Conservation (phyloP, 2,329 filamentous ascomycete genomes). For the Apiospora malaysiana region DNA sequence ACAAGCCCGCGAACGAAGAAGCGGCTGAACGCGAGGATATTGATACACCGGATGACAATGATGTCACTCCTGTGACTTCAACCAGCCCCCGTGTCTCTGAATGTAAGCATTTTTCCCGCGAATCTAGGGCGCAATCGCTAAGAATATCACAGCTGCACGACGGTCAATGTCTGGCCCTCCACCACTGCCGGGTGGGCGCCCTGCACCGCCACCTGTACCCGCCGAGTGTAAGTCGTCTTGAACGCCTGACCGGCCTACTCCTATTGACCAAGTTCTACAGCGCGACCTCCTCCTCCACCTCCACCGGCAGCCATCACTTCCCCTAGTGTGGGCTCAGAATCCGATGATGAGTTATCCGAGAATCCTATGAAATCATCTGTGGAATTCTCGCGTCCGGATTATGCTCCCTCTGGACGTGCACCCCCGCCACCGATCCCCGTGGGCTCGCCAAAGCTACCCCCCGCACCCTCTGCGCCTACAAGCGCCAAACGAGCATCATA, state of each 20-base stretch:
- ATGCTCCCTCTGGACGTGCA: conserved; percentile 44
- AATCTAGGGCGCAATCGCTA: conserved; percentile 25
- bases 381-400: conserved; percentile 35
- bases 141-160: conserved; percentile 33
- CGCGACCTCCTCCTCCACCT: conserved; percentile 54
- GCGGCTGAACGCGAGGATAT: conserved; percentile 56
- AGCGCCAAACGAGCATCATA: conserved; percentile 42
- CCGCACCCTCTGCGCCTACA: conserved; percentile 26
- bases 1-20: conserved; percentile 53
- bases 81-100: conserved; percentile 33
- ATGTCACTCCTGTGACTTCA: conserved; percentile 38
- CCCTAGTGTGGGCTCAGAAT: conserved; percentile 80
- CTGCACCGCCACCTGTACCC: conserved; percentile 63
- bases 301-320: conserved; percentile 57
- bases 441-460: conserved; percentile 52
- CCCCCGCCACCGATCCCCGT: conserved; percentile 54
- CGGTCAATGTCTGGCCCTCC: conserved; percentile 43
- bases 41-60: conserved; percentile 45
- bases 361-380: conserved; percentile 48
- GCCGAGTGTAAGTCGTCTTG: conserved; percentile 60
- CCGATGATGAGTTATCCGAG: conserved; percentile 83
- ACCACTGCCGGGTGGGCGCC: conserved; percentile 56
- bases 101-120: conserved; percentile 33
- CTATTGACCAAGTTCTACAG: conserved; percentile 46
- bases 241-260: not conserved